phyloP scores from a whole-genome alignment of 163 green algal species.

The Chlorella variabilis region DNA sequence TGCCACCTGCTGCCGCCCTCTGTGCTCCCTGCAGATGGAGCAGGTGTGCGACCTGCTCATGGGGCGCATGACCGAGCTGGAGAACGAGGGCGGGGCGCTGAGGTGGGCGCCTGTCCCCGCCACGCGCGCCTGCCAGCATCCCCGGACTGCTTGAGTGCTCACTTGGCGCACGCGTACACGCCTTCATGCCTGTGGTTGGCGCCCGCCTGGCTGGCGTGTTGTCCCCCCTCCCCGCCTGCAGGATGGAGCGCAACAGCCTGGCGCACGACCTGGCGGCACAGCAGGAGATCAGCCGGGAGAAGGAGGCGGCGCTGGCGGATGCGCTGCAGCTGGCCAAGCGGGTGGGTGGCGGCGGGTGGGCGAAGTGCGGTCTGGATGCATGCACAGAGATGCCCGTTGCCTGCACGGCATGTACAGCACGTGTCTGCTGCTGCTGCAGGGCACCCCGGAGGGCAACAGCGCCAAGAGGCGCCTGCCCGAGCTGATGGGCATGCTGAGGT shows the following conservation, averaged over 20 bases:
- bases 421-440: conserved; percentile 4
- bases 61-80: conserved; percentile 29
- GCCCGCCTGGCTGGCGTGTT: too few species aligned
- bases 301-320: conserved; percentile 14
- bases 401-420: not conserved
- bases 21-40: conserved; percentile 43
- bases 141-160: not conserved
- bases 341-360: not conserved
- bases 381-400: not conserved
- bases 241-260: conserved; percentile 6
- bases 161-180: not conserved
- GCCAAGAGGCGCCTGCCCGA: conserved; percentile 37
- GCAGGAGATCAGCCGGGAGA: not conserved
- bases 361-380: not conserved
- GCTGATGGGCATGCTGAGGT: conserved; percentile 33
- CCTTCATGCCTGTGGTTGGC: too few species aligned
- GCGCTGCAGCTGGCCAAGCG: conserved; percentile 14
- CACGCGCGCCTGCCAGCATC: not conserved
- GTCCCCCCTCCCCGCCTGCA: not conserved
- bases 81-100: not conserved
- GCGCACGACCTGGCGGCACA: not conserved
- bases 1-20: too few species aligned
- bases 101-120: too few species aligned
- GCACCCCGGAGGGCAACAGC: conserved; percentile 30
- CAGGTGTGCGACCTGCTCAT: conserved; percentile 46